These are phyloP conservation scores for Akanthomyces dipterigenus DNA, from an alignment of 2,329 filamentous ascomycete genomes.

Conservation along the genomic window DNA sequence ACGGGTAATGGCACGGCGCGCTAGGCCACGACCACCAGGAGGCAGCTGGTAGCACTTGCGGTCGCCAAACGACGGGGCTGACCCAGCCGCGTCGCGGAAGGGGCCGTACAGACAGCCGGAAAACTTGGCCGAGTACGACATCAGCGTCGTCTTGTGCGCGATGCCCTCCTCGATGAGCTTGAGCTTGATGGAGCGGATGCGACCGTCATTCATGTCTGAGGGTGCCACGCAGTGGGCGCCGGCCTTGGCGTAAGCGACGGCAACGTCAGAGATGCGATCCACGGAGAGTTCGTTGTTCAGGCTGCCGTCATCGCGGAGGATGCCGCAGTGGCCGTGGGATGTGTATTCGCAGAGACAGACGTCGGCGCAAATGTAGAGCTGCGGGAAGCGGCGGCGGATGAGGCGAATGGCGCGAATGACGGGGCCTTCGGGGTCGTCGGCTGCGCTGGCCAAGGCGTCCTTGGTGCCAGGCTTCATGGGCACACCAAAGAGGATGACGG, in stretches of 20 bases:
- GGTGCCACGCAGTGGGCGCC: constrained; percentile 96
- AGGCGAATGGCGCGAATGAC: constrained; percentile 84
- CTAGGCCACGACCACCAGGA: constrained; percentile 83
- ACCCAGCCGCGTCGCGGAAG: constrained; percentile 93
- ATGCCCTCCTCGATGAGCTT: constrained; percentile 95
- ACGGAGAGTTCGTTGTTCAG: constrained; percentile 92
- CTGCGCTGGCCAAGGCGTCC: constrained; percentile 83
- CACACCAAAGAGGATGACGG: constrained; percentile 93
- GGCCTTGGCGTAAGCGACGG: constrained; percentile 91
- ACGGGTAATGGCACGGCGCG: constrained; percentile 79
- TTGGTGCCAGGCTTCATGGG: constrained; percentile 75
- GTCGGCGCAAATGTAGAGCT: constrained; percentile 84
- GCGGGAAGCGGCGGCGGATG: constrained; percentile 76
- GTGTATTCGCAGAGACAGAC: constrained; percentile 99
- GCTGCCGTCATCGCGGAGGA: constrained; percentile 84
- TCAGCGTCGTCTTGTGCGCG: constrained; percentile 82
- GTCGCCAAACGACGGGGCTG: constrained; percentile 85
- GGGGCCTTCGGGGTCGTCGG: constrained; percentile 87
- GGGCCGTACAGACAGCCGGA: constrained; percentile 93
- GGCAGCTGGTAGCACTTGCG: constrained; percentile 95
- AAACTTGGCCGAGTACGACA: constrained; percentile 99
- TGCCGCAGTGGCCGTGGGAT: constrained; percentile 94
- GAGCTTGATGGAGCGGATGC: constrained; percentile 94
- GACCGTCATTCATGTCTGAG: constrained; percentile 98
- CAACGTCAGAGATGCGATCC: constrained; percentile 93